Conservation (phyloP, 176 grass and related monocot genomes). For the bread wheat (Triticum aestivum) region IWGSC_CS_RefSeq_v2.1 NC_057802.1:31613370-31613869, state of each 20-base stretch:
- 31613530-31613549: background rate
- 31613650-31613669: background rate
- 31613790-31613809: constrained; percentile 15
- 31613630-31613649: background rate
- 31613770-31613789: no score
- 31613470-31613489: background rate
- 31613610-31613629: background rate
- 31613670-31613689: background rate
- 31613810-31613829: no score
- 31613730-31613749: no score
- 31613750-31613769: no score
- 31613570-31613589: background rate
- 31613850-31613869: no score
- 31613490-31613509: background rate
- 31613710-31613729: constrained; percentile 36
- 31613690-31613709: constrained; percentile 5
- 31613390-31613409: no score
- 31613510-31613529: background rate
- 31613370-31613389: no score
- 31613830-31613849: no score
- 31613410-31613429: no score
- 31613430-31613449: no score
- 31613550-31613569: background rate
- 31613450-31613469: background rate
- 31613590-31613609: background rate